Conservation (phyloP, 1,284 basidiomycete genomes). For the Microbotryum saponariae region DNA sequence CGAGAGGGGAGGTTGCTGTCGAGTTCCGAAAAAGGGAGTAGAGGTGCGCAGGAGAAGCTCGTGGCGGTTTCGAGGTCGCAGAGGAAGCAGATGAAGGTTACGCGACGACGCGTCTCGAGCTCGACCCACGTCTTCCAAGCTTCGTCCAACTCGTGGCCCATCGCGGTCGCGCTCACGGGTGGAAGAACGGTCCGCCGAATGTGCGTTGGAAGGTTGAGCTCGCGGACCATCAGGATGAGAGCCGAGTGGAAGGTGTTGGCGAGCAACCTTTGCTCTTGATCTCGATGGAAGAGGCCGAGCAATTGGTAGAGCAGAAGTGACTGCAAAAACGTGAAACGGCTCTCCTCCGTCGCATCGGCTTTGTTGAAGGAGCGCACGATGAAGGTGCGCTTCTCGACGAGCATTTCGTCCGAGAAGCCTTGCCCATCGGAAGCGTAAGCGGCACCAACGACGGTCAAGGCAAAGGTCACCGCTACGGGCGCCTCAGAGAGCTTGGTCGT, state of each 20-base stretch:
- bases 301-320: constrained; percentile 30
- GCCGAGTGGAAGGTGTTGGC: constrained; percentile 28
- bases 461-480: constrained; percentile 23
- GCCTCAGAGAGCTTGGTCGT: constrained; percentile 15
- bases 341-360: constrained; percentile 5
- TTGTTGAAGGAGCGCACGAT: constrained; percentile 26
- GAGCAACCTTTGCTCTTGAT: constrained; percentile 29
- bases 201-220: constrained; percentile 18
- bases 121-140: constrained; percentile 27
- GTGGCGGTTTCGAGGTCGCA: constrained; percentile 29
- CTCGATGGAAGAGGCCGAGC: constrained; percentile 30
- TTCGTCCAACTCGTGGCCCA: constrained; percentile 10
- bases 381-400: constrained; percentile 31
- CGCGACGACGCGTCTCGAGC: constrained; percentile 26
- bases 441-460: constrained; percentile 23
- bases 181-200: constrained; percentile 4
- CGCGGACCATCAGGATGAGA: constrained; percentile 25
- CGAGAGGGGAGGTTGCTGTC: constrained; percentile 22
- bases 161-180: neutral
- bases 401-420: constrained; percentile 28
- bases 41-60: constrained; percentile 13
- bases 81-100: constrained; percentile 28
- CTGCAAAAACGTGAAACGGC: constrained; percentile 23
- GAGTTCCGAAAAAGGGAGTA: constrained; percentile 26
- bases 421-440: constrained; percentile 26